Conservation (phyloP, 148 eudicot species). For the Rheum nobile region DNA sequence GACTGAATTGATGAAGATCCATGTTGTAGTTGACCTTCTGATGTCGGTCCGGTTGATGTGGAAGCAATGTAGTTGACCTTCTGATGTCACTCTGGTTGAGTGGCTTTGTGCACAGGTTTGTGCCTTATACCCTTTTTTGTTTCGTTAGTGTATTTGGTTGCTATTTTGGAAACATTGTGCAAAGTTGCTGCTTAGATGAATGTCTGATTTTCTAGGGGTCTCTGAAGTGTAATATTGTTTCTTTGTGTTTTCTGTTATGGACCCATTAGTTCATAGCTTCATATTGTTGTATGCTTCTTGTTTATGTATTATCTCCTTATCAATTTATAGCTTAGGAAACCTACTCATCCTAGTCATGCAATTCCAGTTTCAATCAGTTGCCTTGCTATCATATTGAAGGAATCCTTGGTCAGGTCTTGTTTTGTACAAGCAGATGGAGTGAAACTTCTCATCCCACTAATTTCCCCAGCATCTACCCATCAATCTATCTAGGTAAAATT, state of each 20-base stretch:
- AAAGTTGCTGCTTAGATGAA: not conserved
- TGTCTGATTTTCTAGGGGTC: not conserved
- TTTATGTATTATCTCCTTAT: not conserved
- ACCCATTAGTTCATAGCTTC: not conserved
- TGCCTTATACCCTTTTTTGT: not conserved
- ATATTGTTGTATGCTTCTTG: too few species aligned
- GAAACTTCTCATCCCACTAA: slow-evolving; percentile 79
- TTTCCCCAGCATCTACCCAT: slow-evolving; percentile 81
- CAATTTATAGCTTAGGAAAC: slow-evolving; percentile 66
- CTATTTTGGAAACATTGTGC: not conserved
- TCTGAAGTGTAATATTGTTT: not conserved
- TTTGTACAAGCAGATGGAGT: slow-evolving; percentile 96
- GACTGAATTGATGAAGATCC: too few species aligned
- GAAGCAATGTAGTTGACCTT: too few species aligned
- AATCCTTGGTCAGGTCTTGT: slow-evolving; percentile 73
- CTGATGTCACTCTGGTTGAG: too few species aligned
- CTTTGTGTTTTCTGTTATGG: not conserved
- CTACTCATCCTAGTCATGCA: slow-evolving; percentile 72
- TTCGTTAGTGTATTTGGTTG: not conserved
- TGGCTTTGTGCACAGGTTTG: slow-evolving; percentile 96
- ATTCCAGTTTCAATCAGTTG: slow-evolving; percentile 63
- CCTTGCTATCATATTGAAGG: slow-evolving; percentile 79
- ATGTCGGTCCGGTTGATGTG: too few species aligned
- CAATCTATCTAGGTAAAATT: slow-evolving; percentile 75
- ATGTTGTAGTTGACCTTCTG: too few species aligned